These are phyloP conservation scores for Blastobotrys terrestris DNA, from an alignment of 805 yeast species.

Conservation along the genomic window DNA sequence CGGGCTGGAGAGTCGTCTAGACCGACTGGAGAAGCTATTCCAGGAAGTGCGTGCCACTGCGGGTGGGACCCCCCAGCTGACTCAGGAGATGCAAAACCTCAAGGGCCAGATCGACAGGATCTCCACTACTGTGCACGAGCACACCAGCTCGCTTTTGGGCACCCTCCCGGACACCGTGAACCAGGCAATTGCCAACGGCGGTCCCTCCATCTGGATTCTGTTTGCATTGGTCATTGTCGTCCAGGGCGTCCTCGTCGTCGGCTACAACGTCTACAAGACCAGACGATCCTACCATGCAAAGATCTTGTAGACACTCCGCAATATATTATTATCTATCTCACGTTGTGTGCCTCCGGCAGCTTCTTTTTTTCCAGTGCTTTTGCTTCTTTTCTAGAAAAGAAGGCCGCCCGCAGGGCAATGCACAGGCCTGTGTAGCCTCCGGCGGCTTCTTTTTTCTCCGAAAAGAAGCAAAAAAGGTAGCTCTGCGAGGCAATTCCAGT, in stretches of 20 bases:
- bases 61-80: constrained; percentile 12
- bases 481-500: neutral
- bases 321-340: neutral
- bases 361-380: neutral
- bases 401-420: too few species aligned
- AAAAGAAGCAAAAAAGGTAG: too few species aligned
- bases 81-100: constrained; percentile 13
- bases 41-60: constrained; percentile 7
- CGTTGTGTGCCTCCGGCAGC: neutral
- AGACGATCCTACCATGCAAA: constrained; percentile 21
- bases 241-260: constrained; percentile 25
- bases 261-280: constrained; percentile 27
- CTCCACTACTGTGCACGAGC: constrained; percentile 22
- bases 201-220: constrained; percentile 25
- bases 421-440: too few species aligned
- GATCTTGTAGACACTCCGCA: constrained; percentile 12
- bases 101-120: constrained; percentile 16
- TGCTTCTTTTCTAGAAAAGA: neutral
- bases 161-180: constrained; percentile 23
- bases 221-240: constrained; percentile 20
- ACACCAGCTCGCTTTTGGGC: constrained; percentile 23
- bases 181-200: constrained; percentile 22
- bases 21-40: constrained; percentile 11
- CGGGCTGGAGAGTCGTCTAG: constrained; percentile 14
- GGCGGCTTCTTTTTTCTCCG: too few species aligned